Percentiles rank a stretch among this genome's conserved stretches.
Evolutionary conservation across 495 filamentous ascomycete genomes (phyloP).

Genomic region (Cryomyces minteri): DNA sequence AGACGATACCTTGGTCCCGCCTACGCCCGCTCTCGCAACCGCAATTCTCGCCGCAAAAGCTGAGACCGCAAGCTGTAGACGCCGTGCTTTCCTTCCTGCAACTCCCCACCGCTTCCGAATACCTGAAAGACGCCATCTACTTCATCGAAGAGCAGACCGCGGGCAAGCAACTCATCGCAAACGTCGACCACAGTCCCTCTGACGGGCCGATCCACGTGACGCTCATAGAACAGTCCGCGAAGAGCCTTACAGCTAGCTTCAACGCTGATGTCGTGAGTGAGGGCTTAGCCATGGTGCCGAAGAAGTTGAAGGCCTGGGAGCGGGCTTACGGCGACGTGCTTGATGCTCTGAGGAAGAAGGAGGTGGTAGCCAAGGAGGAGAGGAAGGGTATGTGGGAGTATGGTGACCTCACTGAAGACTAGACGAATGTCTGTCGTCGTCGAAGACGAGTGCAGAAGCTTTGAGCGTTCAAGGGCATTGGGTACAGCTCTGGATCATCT

Average conservation of each 20-base stretch:
- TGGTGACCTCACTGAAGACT: conserved; percentile 85
- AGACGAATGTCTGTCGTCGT: conserved; percentile 9
- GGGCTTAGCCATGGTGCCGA: conserved; percentile 75
- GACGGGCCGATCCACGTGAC: conserved; percentile 69
- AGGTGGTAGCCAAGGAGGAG: conserved; percentile 56
- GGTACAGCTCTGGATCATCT: neutral
- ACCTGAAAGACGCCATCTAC: conserved; percentile 56
- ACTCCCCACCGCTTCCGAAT: conserved; percentile 60
- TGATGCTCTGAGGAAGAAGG: conserved; percentile 41
- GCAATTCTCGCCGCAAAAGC: conserved; percentile 59
- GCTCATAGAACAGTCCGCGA: conserved; percentile 51
- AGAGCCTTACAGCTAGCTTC: conserved; percentile 46
- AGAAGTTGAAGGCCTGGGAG: conserved; percentile 84
- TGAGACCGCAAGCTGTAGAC: conserved; percentile 74
- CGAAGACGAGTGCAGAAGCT: neutral
- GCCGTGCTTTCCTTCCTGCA: conserved; percentile 78
- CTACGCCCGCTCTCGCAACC: conserved; percentile 61
- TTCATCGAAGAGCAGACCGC: conserved; percentile 49
- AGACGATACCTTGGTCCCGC: conserved; percentile 63
- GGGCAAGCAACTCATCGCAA: conserved; percentile 60
- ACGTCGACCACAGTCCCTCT: conserved; percentile 61
- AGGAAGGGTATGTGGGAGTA: conserved; percentile 93
- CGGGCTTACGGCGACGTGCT: conserved; percentile 51
- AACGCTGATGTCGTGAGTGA: conserved; percentile 71
- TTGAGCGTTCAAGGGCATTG: neutral